Evolutionary conservation across 441 rosid species (phyloP), one percentile per base, ranked within the genome.

Genomic region (Jatropha multifida): DNA sequence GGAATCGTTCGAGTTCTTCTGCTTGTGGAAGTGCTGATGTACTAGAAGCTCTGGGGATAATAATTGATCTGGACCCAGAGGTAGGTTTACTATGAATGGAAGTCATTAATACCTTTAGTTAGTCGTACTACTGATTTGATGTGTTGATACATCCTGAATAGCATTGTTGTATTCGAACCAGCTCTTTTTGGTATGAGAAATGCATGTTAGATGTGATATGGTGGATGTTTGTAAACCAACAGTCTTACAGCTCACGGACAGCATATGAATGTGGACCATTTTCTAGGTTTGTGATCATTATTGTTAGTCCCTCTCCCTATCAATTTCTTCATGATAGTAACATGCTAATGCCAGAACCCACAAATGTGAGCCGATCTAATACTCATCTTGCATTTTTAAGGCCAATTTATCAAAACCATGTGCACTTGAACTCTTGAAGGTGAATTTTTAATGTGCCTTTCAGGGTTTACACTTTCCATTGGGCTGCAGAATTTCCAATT

Each of bases 21-120:
- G 97, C 99, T n/a, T 94, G 98, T 80, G 99, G 99, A 85, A 96
- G 99, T 80, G 99, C 97, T 60, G 98, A 96, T 78, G 98, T 94
- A 3, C 76, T 94, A 68, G 98, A 94, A 79, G 92, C 90, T 44
- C 74, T 96, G 62, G 97, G 99, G 54, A 85, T 94, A 51, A 88
- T 71, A 49, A 85, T 92, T 73, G 92, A 94, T 84, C 79, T 96
- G 84, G 97, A 82, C 76, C 92, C 97, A n/a, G 92, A 88, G 85
- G 95, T 88, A 80, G 77, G 84, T 83, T 52, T 11, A 38, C 46
- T 27, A 20, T 56, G 38, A 56, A 62, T 77, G 54, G n/a, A 65
- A 69, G 54, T 23, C 55, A 61, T 82, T 78, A 63, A 78, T 81
- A 54, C 59, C 49, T 49, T 41, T 54, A 64, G 61, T 60, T 65